Conservation (phyloP, 192 early-diverging fungal species). For the Coemansia sp. region DNA sequence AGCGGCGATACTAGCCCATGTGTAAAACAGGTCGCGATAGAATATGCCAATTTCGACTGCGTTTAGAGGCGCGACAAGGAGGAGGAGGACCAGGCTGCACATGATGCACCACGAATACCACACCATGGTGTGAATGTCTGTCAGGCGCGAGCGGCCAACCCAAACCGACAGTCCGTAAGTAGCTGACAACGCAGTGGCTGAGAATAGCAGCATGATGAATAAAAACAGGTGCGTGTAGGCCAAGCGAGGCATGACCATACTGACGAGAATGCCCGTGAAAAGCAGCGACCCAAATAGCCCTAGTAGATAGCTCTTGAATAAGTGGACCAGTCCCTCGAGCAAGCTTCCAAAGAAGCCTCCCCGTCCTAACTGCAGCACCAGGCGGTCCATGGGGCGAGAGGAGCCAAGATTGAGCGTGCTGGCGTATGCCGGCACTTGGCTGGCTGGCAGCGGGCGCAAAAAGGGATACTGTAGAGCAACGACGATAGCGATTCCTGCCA, state of each 20-base stretch:
- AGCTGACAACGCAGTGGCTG: constrained; percentile 24
- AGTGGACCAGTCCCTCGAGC: constrained; percentile 19
- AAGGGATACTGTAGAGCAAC: constrained; percentile 45
- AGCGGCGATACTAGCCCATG: constrained; percentile 35
- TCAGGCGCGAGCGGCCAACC: constrained; percentile 27
- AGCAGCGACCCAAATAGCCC: constrained; percentile 33
- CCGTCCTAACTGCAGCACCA: constrained; percentile 46
- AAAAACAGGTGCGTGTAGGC: constrained; percentile 45
- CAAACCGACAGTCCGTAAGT: constrained; percentile 36
- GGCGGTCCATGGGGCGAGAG: constrained; percentile 15
- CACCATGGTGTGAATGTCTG: constrained; percentile 24
- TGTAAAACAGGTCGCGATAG: constrained; percentile 45
- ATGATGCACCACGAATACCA: constrained; percentile 45
- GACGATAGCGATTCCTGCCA: constrained; percentile 27
- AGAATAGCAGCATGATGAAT: constrained; percentile 33
- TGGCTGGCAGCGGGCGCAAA: constrained; percentile 27
- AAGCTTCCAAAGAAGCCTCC: constrained; percentile 41
- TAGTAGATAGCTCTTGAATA: constrained; percentile 23
- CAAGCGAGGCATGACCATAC: constrained; percentile 41
- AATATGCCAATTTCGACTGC: constrained; percentile 31
- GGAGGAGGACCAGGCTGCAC: constrained; percentile 34
- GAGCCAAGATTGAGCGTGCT: constrained; percentile 7
- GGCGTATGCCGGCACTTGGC: not conserved
- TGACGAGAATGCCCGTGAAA: constrained; percentile 33
- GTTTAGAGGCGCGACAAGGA: constrained; percentile 43